A percentile compares a stretch with the other conserved stretches of the same genome.
Evolutionary conservation across 345 rosid species (phyloP).

Genomic region (Draba incana): DNA sequence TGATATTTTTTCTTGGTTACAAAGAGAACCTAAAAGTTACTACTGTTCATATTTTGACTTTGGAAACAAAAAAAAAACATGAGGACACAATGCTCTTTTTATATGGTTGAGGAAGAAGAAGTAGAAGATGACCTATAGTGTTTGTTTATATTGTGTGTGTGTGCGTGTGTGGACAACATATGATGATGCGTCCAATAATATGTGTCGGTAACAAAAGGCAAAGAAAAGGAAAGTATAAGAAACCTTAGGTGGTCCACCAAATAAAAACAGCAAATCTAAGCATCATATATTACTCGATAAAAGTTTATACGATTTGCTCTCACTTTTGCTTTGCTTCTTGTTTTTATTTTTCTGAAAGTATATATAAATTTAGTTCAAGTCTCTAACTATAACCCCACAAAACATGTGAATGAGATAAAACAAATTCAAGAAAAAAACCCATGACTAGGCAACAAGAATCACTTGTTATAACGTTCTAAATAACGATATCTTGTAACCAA

Average conservation of each 20-base stretch:
- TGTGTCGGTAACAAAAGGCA: constrained; percentile 44
- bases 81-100: constrained; percentile 30
- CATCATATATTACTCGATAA: constrained; percentile 30
- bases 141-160: constrained; percentile 18
- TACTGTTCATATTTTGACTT: constrained; percentile 32
- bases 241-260: constrained; percentile 34
- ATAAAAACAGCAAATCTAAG: constrained; percentile 39
- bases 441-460: constrained; percentile 23
- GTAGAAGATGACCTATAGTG: constrained; percentile 16
- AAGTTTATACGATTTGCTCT: constrained; percentile 36
- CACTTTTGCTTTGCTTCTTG: constrained; percentile 36
- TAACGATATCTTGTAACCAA: constrained; percentile 20
- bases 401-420: constrained; percentile 34
- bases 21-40: constrained; percentile 7
- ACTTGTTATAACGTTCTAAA: constrained; percentile 27
- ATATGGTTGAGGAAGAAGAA: constrained; percentile 13
- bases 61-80: constrained; percentile 26
- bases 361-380: not conserved
- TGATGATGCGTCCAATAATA: constrained; percentile 35
- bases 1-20: not conserved
- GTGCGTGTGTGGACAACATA: constrained; percentile 30
- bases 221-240: constrained; percentile 33
- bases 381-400: constrained; percentile 18
- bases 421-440: constrained; percentile 2
- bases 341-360: too few relatives aligned